Conservation (phyloP, 305 asterid species). For the Lippia alba region DNA sequence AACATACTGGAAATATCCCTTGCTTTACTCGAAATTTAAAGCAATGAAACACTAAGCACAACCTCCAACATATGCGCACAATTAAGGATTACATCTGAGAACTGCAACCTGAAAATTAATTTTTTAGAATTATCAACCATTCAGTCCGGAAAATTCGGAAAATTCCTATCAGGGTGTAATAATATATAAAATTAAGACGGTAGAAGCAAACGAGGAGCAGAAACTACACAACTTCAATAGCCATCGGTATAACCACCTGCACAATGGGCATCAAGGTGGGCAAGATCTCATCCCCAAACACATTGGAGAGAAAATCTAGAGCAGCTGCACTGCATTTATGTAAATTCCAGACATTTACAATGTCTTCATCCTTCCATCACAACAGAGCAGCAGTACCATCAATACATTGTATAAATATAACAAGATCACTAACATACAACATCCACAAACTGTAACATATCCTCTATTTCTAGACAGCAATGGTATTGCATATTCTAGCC, state of each 20-base stretch:
- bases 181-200: too few species aligned
- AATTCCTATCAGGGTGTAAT: slow-evolving; percentile 17
- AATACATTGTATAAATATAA: slow-evolving; percentile 1
- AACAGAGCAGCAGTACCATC: slow-evolving; percentile 55
- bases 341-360: slow-evolving; percentile 87
- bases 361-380: slow-evolving; percentile 81
- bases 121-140: slow-evolving; percentile 5
- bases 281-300: slow-evolving; percentile 91
- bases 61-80: slow-evolving; percentile 7
- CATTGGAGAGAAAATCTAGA: slow-evolving; percentile 87
- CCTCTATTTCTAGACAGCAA: slow-evolving; percentile 11
- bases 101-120: neutral
- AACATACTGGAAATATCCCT: neutral
- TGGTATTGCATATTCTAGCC: slow-evolving; percentile 39
- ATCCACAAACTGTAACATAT: slow-evolving; percentile 11
- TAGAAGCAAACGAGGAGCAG: neutral
- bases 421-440: slow-evolving; percentile 9
- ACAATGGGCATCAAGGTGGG: slow-evolving; percentile 92
- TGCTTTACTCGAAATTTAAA: slow-evolving; percentile 8
- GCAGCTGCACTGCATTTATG: slow-evolving; percentile 99
- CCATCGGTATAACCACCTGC: slow-evolving; percentile 55
- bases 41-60: slow-evolving; percentile 14
- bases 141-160: neutral
- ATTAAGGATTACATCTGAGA: too few species aligned
- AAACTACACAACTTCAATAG: slow-evolving; percentile 6